These are phyloP conservation scores for Coniferiporia weirii DNA, from an alignment of 1,284 basidiomycete species.

Conservation along the genomic window DNA sequence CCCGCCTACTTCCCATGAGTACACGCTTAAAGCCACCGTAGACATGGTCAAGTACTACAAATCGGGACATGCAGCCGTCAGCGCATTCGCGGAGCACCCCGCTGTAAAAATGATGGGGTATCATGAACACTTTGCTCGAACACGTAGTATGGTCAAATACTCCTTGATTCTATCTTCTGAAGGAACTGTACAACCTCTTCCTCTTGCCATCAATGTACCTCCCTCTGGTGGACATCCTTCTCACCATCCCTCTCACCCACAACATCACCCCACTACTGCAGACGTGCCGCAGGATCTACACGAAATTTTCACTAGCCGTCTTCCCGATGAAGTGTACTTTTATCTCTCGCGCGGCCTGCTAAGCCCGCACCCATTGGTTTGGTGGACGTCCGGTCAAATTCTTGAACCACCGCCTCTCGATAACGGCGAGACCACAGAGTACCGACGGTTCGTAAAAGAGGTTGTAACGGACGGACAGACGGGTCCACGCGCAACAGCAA, in stretches of 20 bases:
- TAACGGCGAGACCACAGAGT: conserved; percentile 93
- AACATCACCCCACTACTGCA: conserved; percentile 68
- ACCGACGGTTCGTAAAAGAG: conserved; percentile 91
- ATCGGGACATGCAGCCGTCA: conserved; percentile 77
- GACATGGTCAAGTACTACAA: conserved; percentile 91
- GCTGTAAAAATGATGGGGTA: conserved; percentile 76
- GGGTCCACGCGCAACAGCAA: conserved; percentile 85
- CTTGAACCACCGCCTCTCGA: conserved; percentile 89
- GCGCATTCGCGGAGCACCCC: conserved; percentile 72
- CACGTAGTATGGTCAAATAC: conserved; percentile 90
- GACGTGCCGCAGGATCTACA: conserved; percentile 91
- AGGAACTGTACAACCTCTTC: conserved; percentile 84
- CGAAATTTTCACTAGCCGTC: conserved; percentile 90
- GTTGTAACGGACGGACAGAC: conserved; percentile 90
- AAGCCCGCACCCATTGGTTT: conserved; percentile 82
- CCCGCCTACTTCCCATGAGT: conserved; percentile 77
- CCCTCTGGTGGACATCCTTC: conserved; percentile 44
- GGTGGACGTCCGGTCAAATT: conserved; percentile 83
- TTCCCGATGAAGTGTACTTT: conserved; percentile 96
- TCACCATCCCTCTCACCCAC: conserved; percentile 52
- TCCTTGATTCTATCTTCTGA: conserved; percentile 89
- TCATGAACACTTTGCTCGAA: conserved; percentile 84
- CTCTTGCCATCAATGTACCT: conserved; percentile 63
- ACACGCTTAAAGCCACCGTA: conserved; percentile 76
- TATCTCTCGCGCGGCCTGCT: conserved; percentile 92